These are phyloP conservation scores for Cryptococcus deneoformans DNA, from an alignment of 1,284 basidiomycete species.

Conservation along the genomic window DNA sequence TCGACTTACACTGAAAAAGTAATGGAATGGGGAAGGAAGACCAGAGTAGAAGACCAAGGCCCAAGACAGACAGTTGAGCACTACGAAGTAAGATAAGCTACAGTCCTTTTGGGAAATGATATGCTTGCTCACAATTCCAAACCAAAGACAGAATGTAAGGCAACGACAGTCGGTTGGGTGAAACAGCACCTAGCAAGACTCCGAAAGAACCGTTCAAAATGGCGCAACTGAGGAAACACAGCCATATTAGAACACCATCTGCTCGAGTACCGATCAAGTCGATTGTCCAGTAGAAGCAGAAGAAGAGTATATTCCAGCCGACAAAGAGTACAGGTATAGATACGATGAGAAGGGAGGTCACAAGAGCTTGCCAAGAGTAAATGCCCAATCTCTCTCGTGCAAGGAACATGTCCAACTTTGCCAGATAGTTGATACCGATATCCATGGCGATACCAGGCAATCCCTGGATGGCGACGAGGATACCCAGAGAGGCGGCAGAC, in stretches of 20 bases:
- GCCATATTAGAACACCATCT: neutral
- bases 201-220: neutral
- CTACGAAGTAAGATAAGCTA: neutral
- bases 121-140: neutral
- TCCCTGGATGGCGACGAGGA: neutral
- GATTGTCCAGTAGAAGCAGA: neutral
- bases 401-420: neutral
- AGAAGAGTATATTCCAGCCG: neutral
- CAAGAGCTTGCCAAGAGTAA: neutral
- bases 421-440: neutral
- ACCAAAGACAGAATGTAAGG: neutral
- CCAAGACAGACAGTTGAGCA: neutral
- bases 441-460: neutral
- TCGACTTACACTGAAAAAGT: slow-evolving; percentile 57
- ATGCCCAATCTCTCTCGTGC: neutral
- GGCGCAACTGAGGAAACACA: neutral
- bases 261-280: neutral
- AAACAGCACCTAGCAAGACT: neutral
- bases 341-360: neutral
- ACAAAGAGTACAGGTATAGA: neutral
- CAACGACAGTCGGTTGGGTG: neutral
- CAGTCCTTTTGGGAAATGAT: neutral
- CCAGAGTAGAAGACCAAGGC: neutral
- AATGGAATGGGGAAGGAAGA: slow-evolving; percentile 71
- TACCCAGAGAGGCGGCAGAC: neutral